A percentile compares a stretch with the other conserved stretches of the same genome.
phyloP scores from a whole-genome alignment of 2,329 filamentous ascomycete genomes.

The Intubia oerlemansii region DNA sequence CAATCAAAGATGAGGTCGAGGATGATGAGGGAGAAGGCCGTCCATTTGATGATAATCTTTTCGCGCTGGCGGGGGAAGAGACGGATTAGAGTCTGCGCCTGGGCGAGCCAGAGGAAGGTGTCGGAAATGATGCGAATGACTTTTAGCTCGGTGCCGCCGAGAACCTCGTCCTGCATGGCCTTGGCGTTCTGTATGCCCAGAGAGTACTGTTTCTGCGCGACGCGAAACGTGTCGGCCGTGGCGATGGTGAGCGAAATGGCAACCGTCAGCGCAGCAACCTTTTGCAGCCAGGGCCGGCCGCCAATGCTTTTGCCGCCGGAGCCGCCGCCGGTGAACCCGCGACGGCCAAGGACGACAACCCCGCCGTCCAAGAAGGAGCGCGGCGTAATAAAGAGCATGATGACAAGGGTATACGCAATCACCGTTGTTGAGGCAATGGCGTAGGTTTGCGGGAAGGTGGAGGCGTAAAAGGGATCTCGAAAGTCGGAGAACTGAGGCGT shows the following conservation, averaged over 20 bases:
- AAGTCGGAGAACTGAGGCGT: slow-evolving; percentile 37
- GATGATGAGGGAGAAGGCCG: slow-evolving; percentile 80
- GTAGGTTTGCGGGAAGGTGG: slow-evolving; percentile 81
- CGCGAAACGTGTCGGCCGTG: slow-evolving; percentile 72
- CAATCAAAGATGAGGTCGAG: slow-evolving; percentile 81
- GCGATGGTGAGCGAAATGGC: slow-evolving; percentile 82
- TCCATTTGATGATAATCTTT: slow-evolving; percentile 98
- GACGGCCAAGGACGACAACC: slow-evolving; percentile 56
- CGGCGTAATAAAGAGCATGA: slow-evolving; percentile 89
- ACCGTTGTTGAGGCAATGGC: slow-evolving; percentile 82
- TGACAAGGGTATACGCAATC: slow-evolving; percentile 75
- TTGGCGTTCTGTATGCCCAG: slow-evolving; percentile 61
- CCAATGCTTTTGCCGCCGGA: slow-evolving; percentile 67
- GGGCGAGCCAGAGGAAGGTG: slow-evolving; percentile 90
- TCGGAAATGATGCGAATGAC: slow-evolving; percentile 85
- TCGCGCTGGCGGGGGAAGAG: slow-evolving; percentile 92
- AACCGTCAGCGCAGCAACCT: slow-evolving; percentile 51
- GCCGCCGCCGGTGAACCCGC: slow-evolving; percentile 70
- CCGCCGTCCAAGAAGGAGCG: slow-evolving; percentile 79
- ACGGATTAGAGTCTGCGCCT: slow-evolving; percentile 89
- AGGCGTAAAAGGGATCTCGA: slow-evolving; percentile 79
- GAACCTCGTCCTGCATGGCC: slow-evolving; percentile 54
- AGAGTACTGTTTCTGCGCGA: slow-evolving; percentile 63
- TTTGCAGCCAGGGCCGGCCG: slow-evolving; percentile 83
- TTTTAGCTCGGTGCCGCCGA: slow-evolving; percentile 69